Base-by-base conservation (phyloP, 108 stramenopile species). In the Schizochytrium sp. region DNA sequence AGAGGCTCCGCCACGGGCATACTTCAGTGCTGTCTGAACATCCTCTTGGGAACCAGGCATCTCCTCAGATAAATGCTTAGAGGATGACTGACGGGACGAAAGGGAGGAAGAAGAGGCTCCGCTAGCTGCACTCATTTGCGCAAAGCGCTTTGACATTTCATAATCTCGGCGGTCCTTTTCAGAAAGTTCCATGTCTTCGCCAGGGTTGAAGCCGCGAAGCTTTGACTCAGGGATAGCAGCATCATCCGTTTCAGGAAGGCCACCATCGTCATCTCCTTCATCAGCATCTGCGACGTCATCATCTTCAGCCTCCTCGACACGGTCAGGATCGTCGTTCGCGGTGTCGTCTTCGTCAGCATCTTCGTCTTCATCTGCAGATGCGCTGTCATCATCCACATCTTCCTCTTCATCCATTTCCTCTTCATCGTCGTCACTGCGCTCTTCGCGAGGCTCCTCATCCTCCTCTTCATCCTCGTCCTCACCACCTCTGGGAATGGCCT, bases 71-170 rank as follows among this genome's bases (percentile, higher is more conserved):
- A n/a, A n/a, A 60, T 17, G 59, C 64, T 69, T 60, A 17, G 59
- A 60, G 17, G 19, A 19, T 60, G 59, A 60, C 19, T n/a, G 59
- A 7, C 50, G 5, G 28, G 10, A 55, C 76, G 76, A 83, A 42
- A n/a, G 40, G 38, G 76, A 83, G 5, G 76, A 83, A 38, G 76
- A 72, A 44, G 72, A 72, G 72, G 72, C 49, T 42, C 28, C 55
- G 76, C 50, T 55, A n/a, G 5, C 40, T 5, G 5, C 38, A 10
- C 38, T 40, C 15, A 38, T 55, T 0, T 55, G 47, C 76, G 76
- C 76, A 83, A 83, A 83, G 10, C 76, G 76, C 53, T 17, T 49
- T 46, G 76, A 83, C 50, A 83, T 49, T 2, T 83, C 76, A 53
- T 55, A 55, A 13, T 83, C 76, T 5, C 53, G 50, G 15, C 3